Percentiles rank a stretch among this genome's conserved stretches.
Conservation (phyloP, 208 protist genomes). For the Crithidia acanthocephali region DNA sequence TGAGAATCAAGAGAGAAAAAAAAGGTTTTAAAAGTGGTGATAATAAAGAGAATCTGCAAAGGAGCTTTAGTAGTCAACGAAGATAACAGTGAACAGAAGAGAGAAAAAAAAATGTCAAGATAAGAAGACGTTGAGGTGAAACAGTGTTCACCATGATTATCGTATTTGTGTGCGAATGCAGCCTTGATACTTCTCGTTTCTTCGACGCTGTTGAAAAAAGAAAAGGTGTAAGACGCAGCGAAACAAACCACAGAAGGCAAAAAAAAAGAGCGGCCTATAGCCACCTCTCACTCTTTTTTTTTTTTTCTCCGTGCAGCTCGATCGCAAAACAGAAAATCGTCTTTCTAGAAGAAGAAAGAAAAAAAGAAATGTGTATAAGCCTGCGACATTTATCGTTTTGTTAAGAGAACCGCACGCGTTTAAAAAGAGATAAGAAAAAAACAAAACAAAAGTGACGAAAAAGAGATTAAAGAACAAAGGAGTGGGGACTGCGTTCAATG, state of each 20-base stretch:
- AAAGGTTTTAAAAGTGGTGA: background rate
- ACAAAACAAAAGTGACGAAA: slow-evolving; percentile 5
- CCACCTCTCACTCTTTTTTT: background rate
- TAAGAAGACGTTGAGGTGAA: background rate
- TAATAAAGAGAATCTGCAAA: too few relatives aligned
- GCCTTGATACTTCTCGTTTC: too few relatives aligned
- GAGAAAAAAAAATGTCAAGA: background rate
- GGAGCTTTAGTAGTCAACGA: background rate
- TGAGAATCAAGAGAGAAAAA: background rate
- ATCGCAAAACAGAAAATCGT: background rate
- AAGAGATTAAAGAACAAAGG: slow-evolving; percentile 1
- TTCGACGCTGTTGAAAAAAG: background rate
- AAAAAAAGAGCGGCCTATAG: slow-evolving; percentile 7
- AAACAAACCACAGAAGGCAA: background rate
- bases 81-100: background rate
- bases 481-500: background rate
- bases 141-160: background rate
- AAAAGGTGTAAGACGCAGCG: background rate
- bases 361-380: background rate
- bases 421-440: background rate
- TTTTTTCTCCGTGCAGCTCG: background rate
- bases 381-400: too few relatives aligned
- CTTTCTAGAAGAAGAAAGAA: background rate
- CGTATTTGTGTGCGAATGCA: too few relatives aligned
- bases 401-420: background rate